Base-by-base conservation (phyloP, 2,329 filamentous ascomycete species). In the Xylaria sp. region DNA sequence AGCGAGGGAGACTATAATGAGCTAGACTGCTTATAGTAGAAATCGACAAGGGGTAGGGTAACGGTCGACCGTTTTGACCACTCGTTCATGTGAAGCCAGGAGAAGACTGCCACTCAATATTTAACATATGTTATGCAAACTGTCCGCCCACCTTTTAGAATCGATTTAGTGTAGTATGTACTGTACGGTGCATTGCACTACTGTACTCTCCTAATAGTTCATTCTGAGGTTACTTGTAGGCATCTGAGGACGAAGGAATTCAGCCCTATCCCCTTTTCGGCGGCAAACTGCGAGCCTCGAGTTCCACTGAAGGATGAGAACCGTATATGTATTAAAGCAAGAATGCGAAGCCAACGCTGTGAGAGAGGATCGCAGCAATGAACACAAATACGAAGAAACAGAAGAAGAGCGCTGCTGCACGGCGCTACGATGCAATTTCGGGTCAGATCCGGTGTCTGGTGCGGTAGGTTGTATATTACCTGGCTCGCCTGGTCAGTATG, bases 111-210 rank as follows among this genome's bases (percentile, higher is more conserved):
- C 28, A 54, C 28, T 15, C 23, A 44, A 54, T 51, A 50, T 54
- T 37, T 41, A 58, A 48, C n/a, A 68, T 50, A 56, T 25, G 48
- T 55, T 23, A 54, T 68, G 56, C 56, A 12, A 54, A 50, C 39
- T 10, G 39, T 31, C 52, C 28, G 28, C 5, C 28, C 28, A 28
- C 28, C 28, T 28, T 28, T 28, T 28, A 28, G 28, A 28, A 3
- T 28, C 28, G 18, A 12, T 55, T 20, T 13, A 10, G 12, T 37
- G 20, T 18, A 25, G 13, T 25, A n/a, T 18, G 8, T 34, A n/a
- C 25, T 31, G 50, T 18, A 10, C 20, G 31, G 23, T 28, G 23
- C 28, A 28, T 9, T 28, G 20, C 3, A 23, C 23, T 54, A 54
- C 23, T n/a, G 18, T 48, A 48, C 28, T 4, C 15, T n/a, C 3